phyloP scores from a whole-genome alignment of 257 asterid genomes.

The Solanum commersonii region DNA sequence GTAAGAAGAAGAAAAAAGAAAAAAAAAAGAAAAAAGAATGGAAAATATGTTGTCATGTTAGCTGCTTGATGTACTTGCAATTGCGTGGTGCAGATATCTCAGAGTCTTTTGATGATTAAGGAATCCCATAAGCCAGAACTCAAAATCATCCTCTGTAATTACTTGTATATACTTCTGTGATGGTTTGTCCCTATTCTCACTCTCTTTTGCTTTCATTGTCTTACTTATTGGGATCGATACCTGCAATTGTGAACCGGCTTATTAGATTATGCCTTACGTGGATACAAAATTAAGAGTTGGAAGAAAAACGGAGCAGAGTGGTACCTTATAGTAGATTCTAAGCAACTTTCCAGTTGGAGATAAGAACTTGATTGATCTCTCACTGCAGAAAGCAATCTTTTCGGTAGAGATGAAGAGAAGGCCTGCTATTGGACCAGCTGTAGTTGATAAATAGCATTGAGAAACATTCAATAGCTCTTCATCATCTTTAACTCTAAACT shows the following conservation, averaged over 20 bases:
- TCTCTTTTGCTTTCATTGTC: slow-evolving; percentile 17
- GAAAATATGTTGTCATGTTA: no score
- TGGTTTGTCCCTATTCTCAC: slow-evolving; percentile 17
- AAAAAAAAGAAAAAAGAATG: background rate
- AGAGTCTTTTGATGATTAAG: background rate
- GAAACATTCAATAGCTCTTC: slow-evolving; percentile 9
- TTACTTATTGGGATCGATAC: slow-evolving; percentile 25
- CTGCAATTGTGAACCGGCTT: background rate
- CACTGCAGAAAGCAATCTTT: slow-evolving; percentile 8
- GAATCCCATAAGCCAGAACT: no score
- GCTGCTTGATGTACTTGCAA: background rate
- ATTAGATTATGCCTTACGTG: background rate
- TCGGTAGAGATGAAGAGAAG: slow-evolving; percentile 3
- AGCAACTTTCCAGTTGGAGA: slow-evolving; percentile 8
- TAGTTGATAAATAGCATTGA: slow-evolving; percentile 3
- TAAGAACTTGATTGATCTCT: background rate
- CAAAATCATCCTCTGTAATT: no score
- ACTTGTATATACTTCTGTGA: background rate
- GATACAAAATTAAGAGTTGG: background rate
- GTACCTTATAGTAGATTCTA: slow-evolving; percentile 5
- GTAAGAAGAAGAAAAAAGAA: background rate
- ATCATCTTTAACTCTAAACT: background rate
- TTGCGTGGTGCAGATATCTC: background rate
- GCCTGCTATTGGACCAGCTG: slow-evolving; percentile 9
- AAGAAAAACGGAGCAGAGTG: background rate